A percentile compares a stretch with the other conserved stretches of the same genome.
phyloP scores from a whole-genome alignment of 2,329 filamentous ascomycete genomes.

The Neopestalotiopsis sp. region DNA sequence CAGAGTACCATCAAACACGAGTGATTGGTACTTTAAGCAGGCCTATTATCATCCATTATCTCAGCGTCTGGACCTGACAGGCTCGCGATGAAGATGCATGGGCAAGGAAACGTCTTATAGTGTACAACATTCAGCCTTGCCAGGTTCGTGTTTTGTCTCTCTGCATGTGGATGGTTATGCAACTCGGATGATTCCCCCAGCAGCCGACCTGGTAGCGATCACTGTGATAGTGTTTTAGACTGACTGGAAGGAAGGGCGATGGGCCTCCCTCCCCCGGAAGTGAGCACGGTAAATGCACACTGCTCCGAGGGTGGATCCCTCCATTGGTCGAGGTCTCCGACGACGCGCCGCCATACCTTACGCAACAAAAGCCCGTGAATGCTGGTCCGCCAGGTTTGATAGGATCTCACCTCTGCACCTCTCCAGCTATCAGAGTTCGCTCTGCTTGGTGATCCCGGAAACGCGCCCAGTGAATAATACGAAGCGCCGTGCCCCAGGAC shows the following conservation, averaged over 20 bases:
- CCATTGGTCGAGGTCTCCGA: conserved; percentile 17
- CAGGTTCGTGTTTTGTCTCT: neutral
- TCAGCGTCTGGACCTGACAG: neutral
- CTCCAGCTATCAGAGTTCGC: neutral
- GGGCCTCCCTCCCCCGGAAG: neutral
- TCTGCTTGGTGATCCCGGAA: neutral
- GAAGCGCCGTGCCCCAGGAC: conserved; percentile 7
- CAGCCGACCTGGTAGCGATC: neutral
- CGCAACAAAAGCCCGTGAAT: conserved; percentile 15
- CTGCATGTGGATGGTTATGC: neutral
- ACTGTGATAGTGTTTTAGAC: neutral
- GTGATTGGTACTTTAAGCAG: no score
- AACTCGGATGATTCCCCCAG: neutral
- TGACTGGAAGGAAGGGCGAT: neutral
- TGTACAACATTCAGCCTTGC: neutral
- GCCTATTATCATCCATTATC: neutral
- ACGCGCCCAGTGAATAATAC: conserved; percentile 10
- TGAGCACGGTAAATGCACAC: conserved; percentile 7
- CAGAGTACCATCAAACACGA: no score
- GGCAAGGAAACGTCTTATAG: neutral
- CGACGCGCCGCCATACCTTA: conserved; percentile 11
- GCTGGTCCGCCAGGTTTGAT: conserved; percentile 7
- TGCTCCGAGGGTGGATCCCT: neutral
- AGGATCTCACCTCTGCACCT: neutral
- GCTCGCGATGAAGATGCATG: neutral